Evolutionary conservation across 306 rosid genomes (phyloP), one percentile per base, ranked within the genome.

Genomic region (Pterocarpus santalinus): DNA sequence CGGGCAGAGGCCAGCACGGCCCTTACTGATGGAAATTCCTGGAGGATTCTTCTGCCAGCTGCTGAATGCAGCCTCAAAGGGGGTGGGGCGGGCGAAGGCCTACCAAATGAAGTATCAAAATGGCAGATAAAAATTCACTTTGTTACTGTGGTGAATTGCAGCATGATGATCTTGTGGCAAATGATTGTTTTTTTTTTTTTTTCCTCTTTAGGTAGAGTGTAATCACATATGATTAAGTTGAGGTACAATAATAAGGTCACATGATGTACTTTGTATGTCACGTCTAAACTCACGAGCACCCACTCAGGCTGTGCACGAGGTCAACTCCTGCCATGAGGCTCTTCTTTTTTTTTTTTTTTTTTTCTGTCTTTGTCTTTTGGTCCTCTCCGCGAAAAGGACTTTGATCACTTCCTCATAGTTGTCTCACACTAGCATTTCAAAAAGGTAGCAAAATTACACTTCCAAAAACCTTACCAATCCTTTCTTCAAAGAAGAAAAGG

Each of bases 371-470:
- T 22, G 1, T 22, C 28, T 22, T 22, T 43, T 43, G 47, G 47
- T 43, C 47, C 47, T 43, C 47, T 22, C 28, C 47, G 8, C 47
- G 6, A 6, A 43, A 41, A 41, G 53, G n/a, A 47, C 4, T 11
- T 10, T 9, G 53, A 9, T 10, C 8, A 47, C 53, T 47, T 60
- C 4, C 28, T 60, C 65, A 28, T 28, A 60, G 65, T 28, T 28
- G 65, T 30, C 65, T 60, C 36, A 60, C 65, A 60, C 65, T 60
- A 60, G 36, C 65, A 60, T 60, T 30, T 60, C 65, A 8, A 8
- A 60, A 60, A 60, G 62, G 62, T 56, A 8, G 7, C 62, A 56
- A 7, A 52, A 43, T 5, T 43, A 43, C 10, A 43, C 8, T 8
- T 8, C 47, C 8, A 43, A 38, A 38, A 43, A 43, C 47, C 47